Evolutionary conservation across 2,329 filamentous ascomycete genomes (phyloP).

Genomic region (Epichloe uncinata): DNA sequence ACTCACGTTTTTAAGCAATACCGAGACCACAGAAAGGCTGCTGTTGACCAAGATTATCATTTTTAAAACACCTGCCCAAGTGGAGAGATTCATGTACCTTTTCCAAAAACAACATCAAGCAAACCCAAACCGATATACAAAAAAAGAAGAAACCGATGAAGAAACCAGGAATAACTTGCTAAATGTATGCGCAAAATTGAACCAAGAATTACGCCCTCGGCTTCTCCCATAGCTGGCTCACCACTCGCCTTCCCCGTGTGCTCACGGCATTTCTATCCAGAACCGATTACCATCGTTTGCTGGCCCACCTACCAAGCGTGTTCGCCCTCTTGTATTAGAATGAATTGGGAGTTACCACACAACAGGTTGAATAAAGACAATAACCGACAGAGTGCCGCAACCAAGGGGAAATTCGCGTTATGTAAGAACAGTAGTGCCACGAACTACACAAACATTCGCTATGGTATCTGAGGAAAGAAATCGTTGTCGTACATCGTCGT

Average conservation of each 20-base stretch:
- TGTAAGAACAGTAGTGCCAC: neutral
- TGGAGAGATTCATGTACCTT: neutral
- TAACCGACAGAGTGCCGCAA: neutral
- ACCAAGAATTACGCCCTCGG: neutral
- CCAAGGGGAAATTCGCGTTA: slow-evolving; percentile 1
- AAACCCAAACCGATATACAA: neutral
- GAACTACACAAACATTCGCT: slow-evolving; percentile 7
- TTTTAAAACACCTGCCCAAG: neutral
- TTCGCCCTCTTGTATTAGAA: slow-evolving; percentile 1
- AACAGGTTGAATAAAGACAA: slow-evolving; percentile 1
- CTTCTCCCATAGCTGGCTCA: neutral
- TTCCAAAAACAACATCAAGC: neutral
- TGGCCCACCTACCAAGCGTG: neutral
- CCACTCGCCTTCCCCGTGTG: neutral
- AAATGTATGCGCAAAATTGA: neutral
- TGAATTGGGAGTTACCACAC: neutral
- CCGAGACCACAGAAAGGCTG: neutral
- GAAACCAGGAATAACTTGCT: neutral
- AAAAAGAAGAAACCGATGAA: neutral
- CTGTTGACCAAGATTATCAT: neutral
- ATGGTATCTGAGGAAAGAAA: slow-evolving; percentile 6
- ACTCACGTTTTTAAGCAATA: neutral
- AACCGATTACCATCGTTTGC: neutral
- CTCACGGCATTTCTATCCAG: neutral
- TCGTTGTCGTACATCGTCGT: slow-evolving; percentile 7